These are phyloP conservation scores for Boletus vermiculosoides DNA, from an alignment of 768 basidiomycete species.

Conservation along the genomic window DNA sequence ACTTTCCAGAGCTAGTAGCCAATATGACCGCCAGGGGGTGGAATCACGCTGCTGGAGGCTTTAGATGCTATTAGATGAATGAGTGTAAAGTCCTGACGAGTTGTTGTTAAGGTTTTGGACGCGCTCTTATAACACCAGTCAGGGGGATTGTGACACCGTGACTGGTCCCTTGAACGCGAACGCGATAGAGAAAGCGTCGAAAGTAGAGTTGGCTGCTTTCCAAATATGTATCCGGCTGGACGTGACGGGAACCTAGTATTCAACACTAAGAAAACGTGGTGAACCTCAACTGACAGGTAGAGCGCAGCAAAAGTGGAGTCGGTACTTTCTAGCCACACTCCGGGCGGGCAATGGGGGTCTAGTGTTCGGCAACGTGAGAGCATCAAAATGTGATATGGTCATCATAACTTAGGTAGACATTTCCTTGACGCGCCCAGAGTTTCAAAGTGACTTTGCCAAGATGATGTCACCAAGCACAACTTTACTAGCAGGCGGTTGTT, in stretches of 20 bases:
- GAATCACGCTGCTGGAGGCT: not conserved
- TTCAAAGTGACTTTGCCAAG: no score
- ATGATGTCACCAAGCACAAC: no score
- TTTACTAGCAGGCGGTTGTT: conserved; percentile 17
- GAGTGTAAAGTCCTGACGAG: not conserved
- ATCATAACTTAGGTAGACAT: not conserved
- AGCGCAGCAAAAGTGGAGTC: no score
- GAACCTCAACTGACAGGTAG: no score
- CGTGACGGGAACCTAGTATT: conserved; percentile 6
- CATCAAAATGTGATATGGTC: no score
- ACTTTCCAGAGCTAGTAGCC: no score
- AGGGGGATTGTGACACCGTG: not conserved
- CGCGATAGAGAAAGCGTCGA: conserved; percentile 9
- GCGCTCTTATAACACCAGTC: not conserved
- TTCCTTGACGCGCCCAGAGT: not conserved
- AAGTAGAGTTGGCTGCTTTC: conserved; percentile 20
- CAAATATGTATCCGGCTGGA: conserved; percentile 17
- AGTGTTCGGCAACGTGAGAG: no score
- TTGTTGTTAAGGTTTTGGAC: not conserved
- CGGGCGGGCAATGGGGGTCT: no score
- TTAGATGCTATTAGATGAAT: not conserved
- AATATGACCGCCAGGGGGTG: not conserved
- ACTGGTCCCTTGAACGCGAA: not conserved
- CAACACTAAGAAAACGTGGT: conserved; percentile 15
- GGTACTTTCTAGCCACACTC: no score